Conservation (phyloP, 2,329 filamentous ascomycete genomes). For the Aspergillus hiratsukae region DNA sequence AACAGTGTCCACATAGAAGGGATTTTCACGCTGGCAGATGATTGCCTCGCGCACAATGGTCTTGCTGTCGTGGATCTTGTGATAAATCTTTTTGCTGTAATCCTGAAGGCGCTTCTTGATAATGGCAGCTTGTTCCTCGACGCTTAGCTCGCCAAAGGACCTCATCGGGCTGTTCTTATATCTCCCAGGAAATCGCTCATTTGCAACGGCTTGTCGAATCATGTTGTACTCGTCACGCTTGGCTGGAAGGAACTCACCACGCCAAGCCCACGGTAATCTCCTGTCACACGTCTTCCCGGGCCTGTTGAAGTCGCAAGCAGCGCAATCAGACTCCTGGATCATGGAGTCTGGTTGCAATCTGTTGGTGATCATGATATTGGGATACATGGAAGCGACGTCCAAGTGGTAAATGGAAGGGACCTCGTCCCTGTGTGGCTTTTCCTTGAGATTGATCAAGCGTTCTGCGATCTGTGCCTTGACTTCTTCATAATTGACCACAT, state of each 20-base stretch:
- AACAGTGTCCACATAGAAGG: conserved; percentile 96
- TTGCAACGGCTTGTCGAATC: conserved; percentile 87
- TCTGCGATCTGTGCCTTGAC: conserved; percentile 77
- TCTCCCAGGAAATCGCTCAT: conserved; percentile 84
- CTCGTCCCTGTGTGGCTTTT: conserved; percentile 79
- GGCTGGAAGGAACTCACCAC: conserved; percentile 92
- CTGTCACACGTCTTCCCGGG: conserved; percentile 96
- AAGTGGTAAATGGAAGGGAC: conserved; percentile 92
- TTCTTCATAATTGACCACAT: conserved; percentile 76
- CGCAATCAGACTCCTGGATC: conserved; percentile 93
- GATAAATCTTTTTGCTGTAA: conserved; percentile 98
- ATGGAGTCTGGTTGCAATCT: conserved; percentile 97
- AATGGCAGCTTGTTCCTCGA: conserved; percentile 75
- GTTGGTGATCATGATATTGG: conserved; percentile 98
- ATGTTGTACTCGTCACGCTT: conserved; percentile 99
- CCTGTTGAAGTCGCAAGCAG: conserved; percentile 95
- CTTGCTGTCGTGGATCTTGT: conserved; percentile 94
- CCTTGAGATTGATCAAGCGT: conserved; percentile 66
- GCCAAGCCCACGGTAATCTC: conserved; percentile 93
- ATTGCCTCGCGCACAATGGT: conserved; percentile 93
- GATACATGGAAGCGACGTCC: conserved; percentile 99
- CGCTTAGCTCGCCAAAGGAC: conserved; percentile 73
- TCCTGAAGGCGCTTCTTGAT: conserved; percentile 83
- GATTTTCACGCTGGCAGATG: conserved; percentile 96
- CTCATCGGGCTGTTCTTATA: conserved; percentile 64